phyloP scores from a whole-genome alignment of 2,329 filamentous ascomycete species.

The Plenodomus tracheiphilus region DNA sequence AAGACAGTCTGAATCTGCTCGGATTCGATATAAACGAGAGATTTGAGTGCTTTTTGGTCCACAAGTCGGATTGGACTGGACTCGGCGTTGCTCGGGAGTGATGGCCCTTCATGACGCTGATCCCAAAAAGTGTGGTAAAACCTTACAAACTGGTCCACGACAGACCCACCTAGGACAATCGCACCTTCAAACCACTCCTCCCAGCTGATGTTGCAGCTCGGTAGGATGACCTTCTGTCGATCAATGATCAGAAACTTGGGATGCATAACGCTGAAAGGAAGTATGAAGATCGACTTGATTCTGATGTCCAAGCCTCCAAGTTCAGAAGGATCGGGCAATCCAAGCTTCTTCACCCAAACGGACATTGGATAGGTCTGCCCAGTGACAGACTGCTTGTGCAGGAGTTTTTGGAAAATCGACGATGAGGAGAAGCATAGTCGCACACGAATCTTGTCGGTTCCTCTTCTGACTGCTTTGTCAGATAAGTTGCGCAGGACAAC shows the following conservation, averaged over 20 bases:
- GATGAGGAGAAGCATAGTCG: constrained; percentile 77
- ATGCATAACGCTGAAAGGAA: constrained; percentile 85
- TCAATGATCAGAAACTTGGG: constrained; percentile 81
- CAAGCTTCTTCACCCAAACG: constrained; percentile 64
- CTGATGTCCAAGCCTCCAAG: constrained; percentile 66
- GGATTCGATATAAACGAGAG: constrained; percentile 1
- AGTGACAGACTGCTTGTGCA: constrained; percentile 66
- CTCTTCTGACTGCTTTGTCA: constrained; percentile 41
- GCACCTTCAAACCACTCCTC: constrained; percentile 86
- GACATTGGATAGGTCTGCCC: constrained; percentile 65
- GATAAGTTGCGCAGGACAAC: constrained; percentile 65
- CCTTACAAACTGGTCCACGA: constrained; percentile 63
- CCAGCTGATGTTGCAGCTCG: constrained; percentile 85
- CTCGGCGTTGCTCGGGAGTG: not conserved
- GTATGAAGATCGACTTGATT: constrained; percentile 77
- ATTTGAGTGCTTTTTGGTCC: constrained; percentile 5
- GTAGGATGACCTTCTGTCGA: constrained; percentile 66
- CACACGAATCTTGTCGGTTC: constrained; percentile 57
- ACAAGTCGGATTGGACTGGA: not conserved
- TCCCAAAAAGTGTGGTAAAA: constrained; percentile 76
- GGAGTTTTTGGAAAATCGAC: constrained; percentile 72
- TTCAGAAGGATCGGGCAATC: constrained; percentile 61
- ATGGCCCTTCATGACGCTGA: constrained; percentile 20
- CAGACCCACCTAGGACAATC: constrained; percentile 65
- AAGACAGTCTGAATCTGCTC: constrained; percentile 60